Conservation (phyloP, 2,329 filamentous ascomycete species). For the Sclerotinia spermophila region DNA sequence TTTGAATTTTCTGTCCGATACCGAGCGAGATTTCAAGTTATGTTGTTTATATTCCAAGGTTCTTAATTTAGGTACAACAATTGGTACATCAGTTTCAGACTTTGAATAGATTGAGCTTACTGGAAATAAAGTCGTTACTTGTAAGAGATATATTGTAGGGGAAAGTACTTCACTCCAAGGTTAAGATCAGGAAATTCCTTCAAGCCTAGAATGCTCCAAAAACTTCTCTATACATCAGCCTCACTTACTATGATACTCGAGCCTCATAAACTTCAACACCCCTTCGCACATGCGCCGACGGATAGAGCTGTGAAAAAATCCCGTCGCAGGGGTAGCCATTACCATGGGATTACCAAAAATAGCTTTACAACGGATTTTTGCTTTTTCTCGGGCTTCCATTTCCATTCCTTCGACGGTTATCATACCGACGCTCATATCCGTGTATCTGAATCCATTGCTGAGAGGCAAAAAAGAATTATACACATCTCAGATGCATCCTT, state of each 20-base stretch:
- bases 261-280: background rate
- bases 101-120: background rate
- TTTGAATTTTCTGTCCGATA: background rate
- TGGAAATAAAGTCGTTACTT: background rate
- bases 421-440: conserved; percentile 11
- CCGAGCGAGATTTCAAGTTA: background rate
- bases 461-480: conserved; percentile 3
- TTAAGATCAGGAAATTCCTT: background rate
- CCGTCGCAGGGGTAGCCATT: conserved; percentile 11
- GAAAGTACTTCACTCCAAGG: background rate
- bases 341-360: conserved; percentile 14
- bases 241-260: background rate
- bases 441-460: conserved; percentile 1
- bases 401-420: background rate
- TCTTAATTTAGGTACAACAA: background rate
- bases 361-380: conserved; percentile 1
- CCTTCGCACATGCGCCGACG: background rate
- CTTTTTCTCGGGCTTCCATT: conserved; percentile 1
- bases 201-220: conserved; percentile 5
- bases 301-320: conserved; percentile 1
- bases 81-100: background rate
- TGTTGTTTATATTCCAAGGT: background rate
- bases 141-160: conserved; percentile 5
- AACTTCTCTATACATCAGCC: conserved; percentile 5
- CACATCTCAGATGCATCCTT: conserved; percentile 1